Evolutionary conservation across 2,329 filamentous ascomycete species (phyloP), one percentile per base, ranked within the genome.

Genomic region (Ceratocystis smalleyi): DNA sequence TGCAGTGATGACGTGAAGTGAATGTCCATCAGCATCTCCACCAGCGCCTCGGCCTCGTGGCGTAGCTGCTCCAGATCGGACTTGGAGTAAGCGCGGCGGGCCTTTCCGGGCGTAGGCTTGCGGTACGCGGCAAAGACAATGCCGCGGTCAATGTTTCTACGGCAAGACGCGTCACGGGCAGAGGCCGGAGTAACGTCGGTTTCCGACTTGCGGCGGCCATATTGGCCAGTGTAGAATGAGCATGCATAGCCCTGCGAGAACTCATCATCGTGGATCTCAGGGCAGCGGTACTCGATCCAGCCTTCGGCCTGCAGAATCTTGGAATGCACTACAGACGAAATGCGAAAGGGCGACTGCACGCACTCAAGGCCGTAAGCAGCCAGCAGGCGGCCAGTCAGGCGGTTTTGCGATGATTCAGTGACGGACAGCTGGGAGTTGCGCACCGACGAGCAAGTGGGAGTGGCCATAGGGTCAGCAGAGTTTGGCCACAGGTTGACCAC

Each of bases 401-500:
- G 71, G 24, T 69, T 69, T 3, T 64, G 66, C 2, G 66, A 65
- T 8, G 67, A 63, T 32, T 65, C 67, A 19, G 61, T 45, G 12
- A 63, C 54, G 3, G 64, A 54, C 12, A 61, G 19, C 45, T 61
- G 55, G 3, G 61, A 43, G 43, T 62, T 54, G 40, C 19, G 45
- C 15, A 27, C 45, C 5, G 55, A 27, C 1, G 32, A 17, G 27
- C 64, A 35, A 24, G 64, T 65, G 10, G 64, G 61, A 49, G 61
- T 63, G 27, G 57, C 47, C 47, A 64, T n/a, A 6, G 62, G 62
- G 51, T 66, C 62, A 1, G 59, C 51, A 45, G 70, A 67, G 45
- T 70, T 74, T 2, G 81, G 81, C 81, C 81, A 83, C 15, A 84
- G 72, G 67, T 80, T 83, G 67, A 83, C 77, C 35, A 84, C 77